These are phyloP conservation scores for Solanum sitiens DNA, from an alignment of 257 asterid species.

Conservation along the genomic window DNA sequence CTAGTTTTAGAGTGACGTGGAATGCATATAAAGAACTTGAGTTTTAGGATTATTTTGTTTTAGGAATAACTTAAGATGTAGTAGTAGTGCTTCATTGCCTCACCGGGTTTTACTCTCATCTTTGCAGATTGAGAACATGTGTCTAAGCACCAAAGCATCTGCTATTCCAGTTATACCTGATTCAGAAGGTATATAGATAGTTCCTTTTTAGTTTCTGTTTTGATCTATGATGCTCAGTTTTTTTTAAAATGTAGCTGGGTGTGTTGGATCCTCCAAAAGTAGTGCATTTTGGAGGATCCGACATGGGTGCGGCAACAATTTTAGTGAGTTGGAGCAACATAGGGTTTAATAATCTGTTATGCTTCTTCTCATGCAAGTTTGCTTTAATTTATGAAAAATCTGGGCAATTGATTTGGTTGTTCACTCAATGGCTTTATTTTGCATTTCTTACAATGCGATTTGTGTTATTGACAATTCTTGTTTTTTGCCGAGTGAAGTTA, in stretches of 20 bases:
- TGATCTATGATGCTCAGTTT: background rate
- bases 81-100: background rate
- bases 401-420: background rate
- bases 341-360: background rate
- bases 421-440: background rate
- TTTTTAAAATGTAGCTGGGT: background rate
- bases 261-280: background rate
- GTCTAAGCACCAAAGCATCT: conserved; percentile 73
- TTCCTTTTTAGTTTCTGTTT: background rate
- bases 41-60: background rate
- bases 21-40: background rate
- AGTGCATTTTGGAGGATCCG: background rate
- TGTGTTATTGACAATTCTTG: background rate
- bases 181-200: conserved; percentile 57
- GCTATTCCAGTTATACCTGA: conserved; percentile 90
- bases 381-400: background rate
- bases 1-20: background rate
- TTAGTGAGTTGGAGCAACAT: background rate
- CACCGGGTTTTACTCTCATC: conserved; percentile 1
- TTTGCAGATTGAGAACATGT: conserved; percentile 83
- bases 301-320: background rate
- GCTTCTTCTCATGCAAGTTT: background rate
- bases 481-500: background rate
- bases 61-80: background rate
- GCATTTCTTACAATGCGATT: background rate